Conservation (phyloP, 192 early-diverging fungal genomes). For the Podila horticola region DNA sequence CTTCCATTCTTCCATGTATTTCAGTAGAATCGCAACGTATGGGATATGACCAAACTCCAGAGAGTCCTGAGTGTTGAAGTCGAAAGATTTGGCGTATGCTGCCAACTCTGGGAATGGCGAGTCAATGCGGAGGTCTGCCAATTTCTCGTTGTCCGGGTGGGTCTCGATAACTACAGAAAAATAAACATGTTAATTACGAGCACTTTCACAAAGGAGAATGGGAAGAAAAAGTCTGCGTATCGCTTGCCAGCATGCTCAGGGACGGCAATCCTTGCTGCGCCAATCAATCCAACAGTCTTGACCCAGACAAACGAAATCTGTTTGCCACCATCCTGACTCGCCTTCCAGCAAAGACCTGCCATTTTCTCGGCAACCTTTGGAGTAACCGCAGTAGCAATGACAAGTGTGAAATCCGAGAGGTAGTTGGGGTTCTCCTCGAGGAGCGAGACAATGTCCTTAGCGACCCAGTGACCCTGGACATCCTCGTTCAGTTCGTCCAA, state of each 20-base stretch:
- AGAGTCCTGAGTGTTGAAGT: constrained; percentile 73
- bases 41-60: constrained; percentile 87
- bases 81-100: constrained; percentile 68
- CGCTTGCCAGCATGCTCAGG: constrained; percentile 86
- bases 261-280: constrained; percentile 72
- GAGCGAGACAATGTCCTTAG: constrained; percentile 57
- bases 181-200: background rate
- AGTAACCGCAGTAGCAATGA: constrained; percentile 77
- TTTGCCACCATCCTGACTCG: constrained; percentile 28
- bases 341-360: constrained; percentile 67
- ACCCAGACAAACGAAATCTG: constrained; percentile 78
- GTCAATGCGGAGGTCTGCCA: constrained; percentile 85
- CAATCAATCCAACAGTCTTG: constrained; percentile 80
- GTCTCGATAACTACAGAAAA: constrained; percentile 83
- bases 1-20: constrained; percentile 83
- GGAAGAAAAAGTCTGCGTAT: background rate
- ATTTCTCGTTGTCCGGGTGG: constrained; percentile 73
- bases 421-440: constrained; percentile 57
- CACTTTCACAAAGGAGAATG: constrained; percentile 7
- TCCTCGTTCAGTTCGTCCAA: constrained; percentile 92
- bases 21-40: constrained; percentile 82
- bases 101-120: constrained; percentile 80
- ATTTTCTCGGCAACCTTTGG: constrained; percentile 67
- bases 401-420: constrained; percentile 74
- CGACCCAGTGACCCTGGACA: constrained; percentile 70